phyloP scores from a whole-genome alignment of 2,329 filamentous ascomycete species.

The Calonectria naviculata region DNA sequence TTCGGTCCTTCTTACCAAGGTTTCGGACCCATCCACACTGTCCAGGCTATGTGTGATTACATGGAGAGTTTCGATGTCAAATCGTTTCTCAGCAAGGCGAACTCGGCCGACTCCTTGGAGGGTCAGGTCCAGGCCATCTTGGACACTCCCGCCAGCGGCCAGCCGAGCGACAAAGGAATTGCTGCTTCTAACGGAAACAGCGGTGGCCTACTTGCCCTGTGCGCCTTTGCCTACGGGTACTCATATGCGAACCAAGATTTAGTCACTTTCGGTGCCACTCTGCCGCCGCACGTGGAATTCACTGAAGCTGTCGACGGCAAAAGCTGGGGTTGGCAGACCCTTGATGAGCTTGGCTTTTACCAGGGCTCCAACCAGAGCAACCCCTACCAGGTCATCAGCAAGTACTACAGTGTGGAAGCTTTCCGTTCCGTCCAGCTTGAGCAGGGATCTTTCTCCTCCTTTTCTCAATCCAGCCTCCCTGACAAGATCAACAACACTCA shows the following conservation, averaged over 20 bases:
- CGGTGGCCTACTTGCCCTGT: conserved; percentile 18
- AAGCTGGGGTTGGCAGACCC: conserved; percentile 29
- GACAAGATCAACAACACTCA: conserved; percentile 46
- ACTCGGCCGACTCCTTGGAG: background rate
- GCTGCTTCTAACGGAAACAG: conserved; percentile 1
- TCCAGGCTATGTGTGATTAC: conserved; percentile 7
- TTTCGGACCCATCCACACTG: conserved; percentile 6
- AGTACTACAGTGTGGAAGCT: conserved; percentile 13
- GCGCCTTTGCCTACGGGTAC: conserved; percentile 19
- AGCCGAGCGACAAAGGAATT: conserved; percentile 14
- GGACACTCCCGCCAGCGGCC: background rate
- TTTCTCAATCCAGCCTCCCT: conserved; percentile 12
- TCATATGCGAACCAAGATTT: conserved; percentile 1
- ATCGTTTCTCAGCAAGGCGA: background rate
- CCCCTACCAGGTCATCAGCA: conserved; percentile 7
- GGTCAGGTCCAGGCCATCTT: background rate
- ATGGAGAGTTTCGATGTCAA: conserved; percentile 21
- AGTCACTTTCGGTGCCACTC: background rate
- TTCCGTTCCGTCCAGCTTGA: conserved; percentile 4
- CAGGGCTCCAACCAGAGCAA: conserved; percentile 26
- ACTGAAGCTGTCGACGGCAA: conserved; percentile 41
- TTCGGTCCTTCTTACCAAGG: conserved; percentile 15
- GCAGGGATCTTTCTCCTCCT: background rate
- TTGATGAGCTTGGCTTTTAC: conserved; percentile 24
- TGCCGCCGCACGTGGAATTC: conserved; percentile 17